Evolutionary conservation across 2,329 filamentous ascomycete species (phyloP).

Genomic region (Cercospora nicotianae): DNA sequence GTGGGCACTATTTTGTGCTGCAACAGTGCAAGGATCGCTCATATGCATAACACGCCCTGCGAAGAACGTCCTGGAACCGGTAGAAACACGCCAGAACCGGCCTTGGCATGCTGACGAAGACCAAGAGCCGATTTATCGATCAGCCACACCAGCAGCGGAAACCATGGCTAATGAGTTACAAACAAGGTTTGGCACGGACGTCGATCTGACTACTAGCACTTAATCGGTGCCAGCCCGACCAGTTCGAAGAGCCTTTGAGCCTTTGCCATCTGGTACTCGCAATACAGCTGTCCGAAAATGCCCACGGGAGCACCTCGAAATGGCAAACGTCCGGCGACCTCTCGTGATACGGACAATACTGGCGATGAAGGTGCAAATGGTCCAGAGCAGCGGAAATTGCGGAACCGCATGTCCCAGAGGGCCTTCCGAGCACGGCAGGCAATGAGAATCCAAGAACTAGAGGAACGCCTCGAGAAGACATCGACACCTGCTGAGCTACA

Average conservation of each 20-base stretch:
- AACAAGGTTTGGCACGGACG: not conserved
- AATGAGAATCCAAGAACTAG: conserved; percentile 2
- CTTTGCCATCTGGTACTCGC: not conserved
- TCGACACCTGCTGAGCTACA: not conserved
- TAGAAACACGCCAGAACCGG: not conserved
- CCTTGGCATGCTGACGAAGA: not conserved
- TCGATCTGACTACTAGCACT: not conserved
- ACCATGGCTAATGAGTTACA: not conserved
- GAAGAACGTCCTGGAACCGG: not conserved
- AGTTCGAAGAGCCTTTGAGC: not conserved
- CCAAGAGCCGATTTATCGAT: not conserved
- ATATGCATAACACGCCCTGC: not conserved
- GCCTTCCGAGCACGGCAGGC: conserved; percentile 2
- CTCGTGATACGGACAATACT: not conserved
- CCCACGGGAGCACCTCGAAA: not conserved
- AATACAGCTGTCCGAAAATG: not conserved
- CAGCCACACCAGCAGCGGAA: not conserved
- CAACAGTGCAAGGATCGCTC: not conserved
- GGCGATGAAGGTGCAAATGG: not conserved
- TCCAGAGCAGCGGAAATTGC: not conserved
- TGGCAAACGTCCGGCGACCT: not conserved
- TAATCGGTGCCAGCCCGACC: not conserved
- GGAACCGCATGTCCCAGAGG: conserved; percentile 6
- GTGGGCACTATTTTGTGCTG: not conserved
- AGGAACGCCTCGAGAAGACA: not conserved